phyloP scores from a whole-genome alignment of 441 rosid genomes.

The Pelargonium citronellum region DNA sequence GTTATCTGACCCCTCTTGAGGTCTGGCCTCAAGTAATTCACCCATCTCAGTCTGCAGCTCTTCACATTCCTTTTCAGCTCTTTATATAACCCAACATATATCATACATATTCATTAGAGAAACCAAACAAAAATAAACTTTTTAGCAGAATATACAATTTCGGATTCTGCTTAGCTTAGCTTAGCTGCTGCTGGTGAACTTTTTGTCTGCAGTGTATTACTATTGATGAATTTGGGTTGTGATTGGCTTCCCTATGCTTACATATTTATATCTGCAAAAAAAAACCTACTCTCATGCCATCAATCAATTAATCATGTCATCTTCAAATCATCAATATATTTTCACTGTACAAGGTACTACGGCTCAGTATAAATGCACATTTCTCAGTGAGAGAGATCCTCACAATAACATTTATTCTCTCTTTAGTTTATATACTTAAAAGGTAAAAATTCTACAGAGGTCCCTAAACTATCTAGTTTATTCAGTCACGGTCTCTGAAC shows the following conservation, averaged over 20 bases:
- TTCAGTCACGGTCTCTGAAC: too few relatives aligned
- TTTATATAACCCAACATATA: too few relatives aligned
- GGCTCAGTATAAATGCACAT: too few relatives aligned
- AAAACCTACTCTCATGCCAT: constrained; percentile 16
- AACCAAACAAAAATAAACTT: neutral
- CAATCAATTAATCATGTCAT: constrained; percentile 35
- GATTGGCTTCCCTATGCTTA: neutral
- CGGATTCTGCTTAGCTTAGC: too few relatives aligned
- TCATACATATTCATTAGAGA: too few relatives aligned
- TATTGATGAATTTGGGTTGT: neutral
- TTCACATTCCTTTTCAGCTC: constrained; percentile 88
- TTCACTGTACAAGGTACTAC: too few relatives aligned
- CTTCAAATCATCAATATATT: constrained; percentile 34
- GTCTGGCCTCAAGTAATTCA: constrained; percentile 91
- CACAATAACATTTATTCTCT: too few relatives aligned
- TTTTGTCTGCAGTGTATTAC: neutral
- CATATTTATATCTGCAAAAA: constrained; percentile 41
- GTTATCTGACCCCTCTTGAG: constrained; percentile 90
- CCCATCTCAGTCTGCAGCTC: constrained; percentile 95
- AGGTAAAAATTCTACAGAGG: too few relatives aligned
- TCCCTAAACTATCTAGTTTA: too few relatives aligned
- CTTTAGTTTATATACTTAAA: too few relatives aligned
- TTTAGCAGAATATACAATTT: neutral
- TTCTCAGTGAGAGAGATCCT: too few relatives aligned
- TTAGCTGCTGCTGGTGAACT: too few relatives aligned